phyloP scores from a whole-genome alignment of 2,329 filamentous ascomycete species.

The Cladosporium sp. region DNA sequence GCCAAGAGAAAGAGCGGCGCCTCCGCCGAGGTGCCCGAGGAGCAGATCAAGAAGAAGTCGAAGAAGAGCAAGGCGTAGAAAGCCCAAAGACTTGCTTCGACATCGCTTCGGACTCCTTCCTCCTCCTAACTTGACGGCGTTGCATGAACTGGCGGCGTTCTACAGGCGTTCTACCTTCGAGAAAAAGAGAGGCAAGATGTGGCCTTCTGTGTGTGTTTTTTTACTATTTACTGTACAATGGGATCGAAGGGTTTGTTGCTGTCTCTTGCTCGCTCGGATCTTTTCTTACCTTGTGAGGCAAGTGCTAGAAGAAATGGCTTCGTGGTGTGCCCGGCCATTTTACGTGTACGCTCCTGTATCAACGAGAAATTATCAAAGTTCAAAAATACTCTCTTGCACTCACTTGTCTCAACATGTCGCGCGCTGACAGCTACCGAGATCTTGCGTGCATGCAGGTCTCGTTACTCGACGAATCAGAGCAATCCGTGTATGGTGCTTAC shows the following conservation, averaged over 20 bases:
- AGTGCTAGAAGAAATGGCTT: not conserved
- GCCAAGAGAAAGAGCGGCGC: conserved; percentile 43
- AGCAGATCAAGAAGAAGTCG: conserved; percentile 43
- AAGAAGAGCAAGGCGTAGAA: conserved; percentile 34
- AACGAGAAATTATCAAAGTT: conserved; percentile 13
- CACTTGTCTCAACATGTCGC: no score
- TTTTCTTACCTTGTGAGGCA: conserved; percentile 6
- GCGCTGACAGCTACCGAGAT: no score
- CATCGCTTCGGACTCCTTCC: not conserved
- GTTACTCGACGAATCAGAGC: no score
- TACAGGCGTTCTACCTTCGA: not conserved
- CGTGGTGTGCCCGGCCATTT: not conserved
- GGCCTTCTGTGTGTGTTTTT: not conserved
- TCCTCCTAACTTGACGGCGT: not conserved
- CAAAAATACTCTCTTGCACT: not conserved
- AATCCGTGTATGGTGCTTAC: no score
- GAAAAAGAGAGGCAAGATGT: not conserved
- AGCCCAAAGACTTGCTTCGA: not conserved
- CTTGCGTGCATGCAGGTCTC: no score
- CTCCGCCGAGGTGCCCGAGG: conserved; percentile 32
- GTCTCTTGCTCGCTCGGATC: not conserved
- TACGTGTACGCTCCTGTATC: conserved; percentile 16
- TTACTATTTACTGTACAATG: not conserved
- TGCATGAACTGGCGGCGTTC: conserved; percentile 12
- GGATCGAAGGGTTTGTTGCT: not conserved